phyloP scores from a whole-genome alignment of 768 basidiomycete genomes.

The Lactarius deliciosus region DNA sequence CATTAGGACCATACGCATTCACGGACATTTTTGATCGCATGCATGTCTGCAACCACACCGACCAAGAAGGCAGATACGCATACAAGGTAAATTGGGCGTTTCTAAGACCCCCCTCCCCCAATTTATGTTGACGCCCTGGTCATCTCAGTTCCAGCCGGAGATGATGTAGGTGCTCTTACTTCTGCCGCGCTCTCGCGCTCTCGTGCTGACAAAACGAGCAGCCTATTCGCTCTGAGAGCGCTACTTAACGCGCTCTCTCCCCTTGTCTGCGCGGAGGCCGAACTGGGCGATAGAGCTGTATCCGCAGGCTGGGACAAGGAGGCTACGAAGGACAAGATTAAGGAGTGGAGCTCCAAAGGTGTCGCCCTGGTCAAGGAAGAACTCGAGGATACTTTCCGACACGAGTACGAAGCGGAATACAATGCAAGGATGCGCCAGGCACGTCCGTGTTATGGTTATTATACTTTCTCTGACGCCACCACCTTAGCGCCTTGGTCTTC shows the following conservation, averaged over 20 bases:
- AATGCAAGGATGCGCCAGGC: conserved; percentile 69
- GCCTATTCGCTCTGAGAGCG: conserved; percentile 75
- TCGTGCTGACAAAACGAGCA: conserved; percentile 32
- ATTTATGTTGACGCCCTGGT: not conserved
- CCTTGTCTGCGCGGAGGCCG: conserved; percentile 80
- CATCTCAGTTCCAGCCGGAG: conserved; percentile 61
- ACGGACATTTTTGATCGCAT: conserved; percentile 88
- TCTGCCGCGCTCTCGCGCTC: conserved; percentile 14
- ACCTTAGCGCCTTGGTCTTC: conserved; percentile 72
- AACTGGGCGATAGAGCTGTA: conserved; percentile 49
- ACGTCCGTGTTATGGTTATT: conserved; percentile 18
- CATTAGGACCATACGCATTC: conserved; percentile 81
- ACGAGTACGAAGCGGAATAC: conserved; percentile 64
- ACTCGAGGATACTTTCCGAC: conserved; percentile 59
- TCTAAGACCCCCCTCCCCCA: conserved; percentile 18
- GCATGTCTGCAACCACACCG: conserved; percentile 92
- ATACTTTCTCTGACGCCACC: not conserved
- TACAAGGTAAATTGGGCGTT: conserved; percentile 47
- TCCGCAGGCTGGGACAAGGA: conserved; percentile 63
- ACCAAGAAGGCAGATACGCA: conserved; percentile 73
- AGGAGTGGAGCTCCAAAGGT: conserved; percentile 61
- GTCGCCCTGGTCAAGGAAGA: conserved; percentile 54
- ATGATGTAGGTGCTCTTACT: conserved; percentile 59
- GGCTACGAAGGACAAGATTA: conserved; percentile 50
- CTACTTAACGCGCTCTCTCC: conserved; percentile 78